These are phyloP conservation scores for Scutellaria barbata DNA, from an alignment of 257 asterid species.

Conservation along the genomic window DNA sequence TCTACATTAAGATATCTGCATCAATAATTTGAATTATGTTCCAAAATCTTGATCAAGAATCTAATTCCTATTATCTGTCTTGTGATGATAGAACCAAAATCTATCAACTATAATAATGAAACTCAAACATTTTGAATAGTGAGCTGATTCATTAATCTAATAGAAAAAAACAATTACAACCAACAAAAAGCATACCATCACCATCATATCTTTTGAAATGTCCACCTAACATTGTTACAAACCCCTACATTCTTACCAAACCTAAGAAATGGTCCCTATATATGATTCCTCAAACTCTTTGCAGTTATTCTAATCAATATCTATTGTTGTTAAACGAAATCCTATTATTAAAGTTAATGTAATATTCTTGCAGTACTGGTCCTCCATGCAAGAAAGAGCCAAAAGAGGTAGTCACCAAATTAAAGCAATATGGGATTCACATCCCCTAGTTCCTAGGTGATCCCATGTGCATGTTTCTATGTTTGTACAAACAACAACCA, in stretches of 20 bases:
- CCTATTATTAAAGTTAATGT: background rate
- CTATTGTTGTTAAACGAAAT: background rate
- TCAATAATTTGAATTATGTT: no score
- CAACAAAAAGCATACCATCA: background rate
- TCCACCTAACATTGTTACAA: slow-evolving; percentile 16
- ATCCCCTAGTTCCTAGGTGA: background rate
- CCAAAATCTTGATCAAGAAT: no score
- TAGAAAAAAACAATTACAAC: no score
- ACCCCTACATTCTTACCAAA: slow-evolving; percentile 13
- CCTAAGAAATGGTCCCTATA: background rate
- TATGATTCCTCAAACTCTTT: slow-evolving; percentile 8
- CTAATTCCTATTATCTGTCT: no score
- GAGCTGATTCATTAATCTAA: no score
- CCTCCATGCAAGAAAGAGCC: slow-evolving; percentile 32
- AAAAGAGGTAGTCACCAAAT: slow-evolving; percentile 14
- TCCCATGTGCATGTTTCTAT: slow-evolving; percentile 31
- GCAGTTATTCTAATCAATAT: slow-evolving; percentile 1
- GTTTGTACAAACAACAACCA: slow-evolving; percentile 26
- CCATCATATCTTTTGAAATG: background rate
- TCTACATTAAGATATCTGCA: no score
- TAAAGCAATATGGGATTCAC: slow-evolving; percentile 4
- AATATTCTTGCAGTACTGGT: slow-evolving; percentile 26
- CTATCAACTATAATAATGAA: no score
- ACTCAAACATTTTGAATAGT: no score
- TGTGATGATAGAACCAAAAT: no score